Conservation (phyloP, 2,329 filamentous ascomycete genomes). For the Pseudonectria foliicola region DNA sequence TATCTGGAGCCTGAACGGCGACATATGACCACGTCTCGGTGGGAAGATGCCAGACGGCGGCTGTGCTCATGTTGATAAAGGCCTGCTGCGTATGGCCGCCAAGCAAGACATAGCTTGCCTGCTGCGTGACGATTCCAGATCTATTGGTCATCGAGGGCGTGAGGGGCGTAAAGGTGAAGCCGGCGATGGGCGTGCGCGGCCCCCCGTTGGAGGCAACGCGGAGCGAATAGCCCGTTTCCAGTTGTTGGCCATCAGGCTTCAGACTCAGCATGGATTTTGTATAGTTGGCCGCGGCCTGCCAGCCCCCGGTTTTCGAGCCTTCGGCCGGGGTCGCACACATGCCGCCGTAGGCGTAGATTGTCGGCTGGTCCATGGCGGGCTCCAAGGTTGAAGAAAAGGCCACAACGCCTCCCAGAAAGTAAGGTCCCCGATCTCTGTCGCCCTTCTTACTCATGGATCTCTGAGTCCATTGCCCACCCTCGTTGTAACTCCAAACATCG, state of each 20-base stretch:
- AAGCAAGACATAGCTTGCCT: conserved; percentile 72
- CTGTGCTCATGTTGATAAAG: conserved; percentile 91
- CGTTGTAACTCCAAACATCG: conserved; percentile 59
- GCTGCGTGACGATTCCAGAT: conserved; percentile 58
- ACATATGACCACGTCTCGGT: conserved; percentile 84
- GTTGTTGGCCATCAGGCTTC: conserved; percentile 33
- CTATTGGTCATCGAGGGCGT: conserved; percentile 62
- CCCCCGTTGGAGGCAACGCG: conserved; percentile 41
- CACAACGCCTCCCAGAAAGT: conserved; percentile 50
- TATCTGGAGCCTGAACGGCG: conserved; percentile 44
- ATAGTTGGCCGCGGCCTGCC: conserved; percentile 67
- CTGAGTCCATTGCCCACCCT: conserved; percentile 15
- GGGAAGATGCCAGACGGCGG: conserved; percentile 80
- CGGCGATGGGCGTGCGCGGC: conserved; percentile 72
- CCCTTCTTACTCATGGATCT: conserved; percentile 13
- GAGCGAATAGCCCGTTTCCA: conserved; percentile 28
- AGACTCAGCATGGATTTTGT: conserved; percentile 71
- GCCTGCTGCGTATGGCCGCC: conserved; percentile 78
- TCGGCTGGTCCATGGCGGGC: conserved; percentile 44
- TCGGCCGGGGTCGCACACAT: conserved; percentile 64
- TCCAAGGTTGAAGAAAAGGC: conserved; percentile 59
- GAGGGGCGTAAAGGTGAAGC: conserved; percentile 74
- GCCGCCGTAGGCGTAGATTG: conserved; percentile 74
- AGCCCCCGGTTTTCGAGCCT: conserved; percentile 32
- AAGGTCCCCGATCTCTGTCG: conserved; percentile 30